Percentiles rank a stretch among this genome's conserved stretches.
phyloP scores from a whole-genome alignment of 2,329 filamentous ascomycete genomes.

The Dactylella cylindrospora region DNA sequence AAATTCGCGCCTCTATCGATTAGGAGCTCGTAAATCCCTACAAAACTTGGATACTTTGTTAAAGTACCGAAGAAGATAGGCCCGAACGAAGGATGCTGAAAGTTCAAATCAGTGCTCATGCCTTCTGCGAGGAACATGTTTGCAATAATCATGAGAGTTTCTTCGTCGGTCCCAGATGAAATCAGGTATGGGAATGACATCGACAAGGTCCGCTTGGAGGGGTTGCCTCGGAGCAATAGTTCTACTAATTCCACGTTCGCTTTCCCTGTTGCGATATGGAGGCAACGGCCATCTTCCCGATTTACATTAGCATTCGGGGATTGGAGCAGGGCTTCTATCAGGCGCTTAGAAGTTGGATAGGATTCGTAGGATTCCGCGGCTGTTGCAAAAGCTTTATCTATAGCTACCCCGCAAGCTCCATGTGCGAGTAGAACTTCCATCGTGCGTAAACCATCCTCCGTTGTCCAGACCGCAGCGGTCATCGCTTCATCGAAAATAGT shows the following conservation, averaged over 20 bases:
- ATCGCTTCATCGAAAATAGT: slow-evolving; percentile 35
- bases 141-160: slow-evolving; percentile 21
- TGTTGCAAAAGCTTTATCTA: slow-evolving; percentile 29
- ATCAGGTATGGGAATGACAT: slow-evolving; percentile 40
- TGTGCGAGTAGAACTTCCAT: slow-evolving; percentile 23
- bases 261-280: slow-evolving; percentile 27
- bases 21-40: slow-evolving; percentile 26
- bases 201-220: slow-evolving; percentile 33
- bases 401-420: slow-evolving; percentile 30
- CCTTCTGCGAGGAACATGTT: slow-evolving; percentile 19
- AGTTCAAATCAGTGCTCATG: slow-evolving; percentile 32
- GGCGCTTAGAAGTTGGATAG: slow-evolving; percentile 22
- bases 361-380: slow-evolving; percentile 32
- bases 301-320: slow-evolving; percentile 36
- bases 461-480: slow-evolving; percentile 34
- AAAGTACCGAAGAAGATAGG: slow-evolving; percentile 29
- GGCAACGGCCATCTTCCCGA: slow-evolving; percentile 32
- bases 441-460: slow-evolving; percentile 26
- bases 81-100: slow-evolving; percentile 34
- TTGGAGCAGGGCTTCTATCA: slow-evolving; percentile 23
- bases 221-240: slow-evolving; percentile 20
- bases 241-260: slow-evolving; percentile 27
- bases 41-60: slow-evolving; percentile 35
- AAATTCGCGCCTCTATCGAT: slow-evolving; percentile 16
- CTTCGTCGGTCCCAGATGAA: slow-evolving; percentile 22